Conservation (phyloP, 495 filamentous ascomycete species). For the Niebla homalea region DNA sequence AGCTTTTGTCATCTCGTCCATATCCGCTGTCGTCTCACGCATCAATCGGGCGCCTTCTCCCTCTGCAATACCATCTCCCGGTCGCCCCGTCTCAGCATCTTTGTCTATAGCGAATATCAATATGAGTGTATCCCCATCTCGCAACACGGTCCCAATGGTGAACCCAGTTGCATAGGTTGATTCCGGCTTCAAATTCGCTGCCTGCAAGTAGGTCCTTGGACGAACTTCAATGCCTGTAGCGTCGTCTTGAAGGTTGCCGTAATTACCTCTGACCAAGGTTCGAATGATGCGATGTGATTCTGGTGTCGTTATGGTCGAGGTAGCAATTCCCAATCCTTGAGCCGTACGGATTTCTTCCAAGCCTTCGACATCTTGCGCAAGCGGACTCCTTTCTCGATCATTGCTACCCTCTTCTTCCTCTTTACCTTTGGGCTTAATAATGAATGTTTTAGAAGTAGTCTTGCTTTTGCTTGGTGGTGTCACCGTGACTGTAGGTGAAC, state of each 20-base stretch:
- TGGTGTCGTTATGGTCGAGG: constrained; percentile 61
- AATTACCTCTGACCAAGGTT: constrained; percentile 82
- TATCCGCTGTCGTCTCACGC: constrained; percentile 53
- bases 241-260: constrained; percentile 54
- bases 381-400: constrained; percentile 47
- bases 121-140: constrained; percentile 86
- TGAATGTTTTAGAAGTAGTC: constrained; percentile 39
- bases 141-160: constrained; percentile 90
- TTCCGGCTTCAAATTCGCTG: constrained; percentile 86
- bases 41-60: constrained; percentile 51
- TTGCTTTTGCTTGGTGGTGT: not conserved
- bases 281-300: constrained; percentile 72
- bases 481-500: no score
- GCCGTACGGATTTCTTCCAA: constrained; percentile 71
- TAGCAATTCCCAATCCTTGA: constrained; percentile 64
- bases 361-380: constrained; percentile 81
- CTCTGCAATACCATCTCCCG: constrained; percentile 32
- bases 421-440: constrained; percentile 69
- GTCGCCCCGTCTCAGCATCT: constrained; percentile 46
- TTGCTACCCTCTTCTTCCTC: constrained; percentile 60
- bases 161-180: constrained; percentile 90
- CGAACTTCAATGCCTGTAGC: constrained; percentile 59
- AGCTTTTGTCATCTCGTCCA: constrained; percentile 37
- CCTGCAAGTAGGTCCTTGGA: constrained; percentile 78
- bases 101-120: constrained; percentile 87